Evolutionary conservation across 2,329 filamentous ascomycete genomes (phyloP).

Genomic region (Claviceps pazoutovae): DNA sequence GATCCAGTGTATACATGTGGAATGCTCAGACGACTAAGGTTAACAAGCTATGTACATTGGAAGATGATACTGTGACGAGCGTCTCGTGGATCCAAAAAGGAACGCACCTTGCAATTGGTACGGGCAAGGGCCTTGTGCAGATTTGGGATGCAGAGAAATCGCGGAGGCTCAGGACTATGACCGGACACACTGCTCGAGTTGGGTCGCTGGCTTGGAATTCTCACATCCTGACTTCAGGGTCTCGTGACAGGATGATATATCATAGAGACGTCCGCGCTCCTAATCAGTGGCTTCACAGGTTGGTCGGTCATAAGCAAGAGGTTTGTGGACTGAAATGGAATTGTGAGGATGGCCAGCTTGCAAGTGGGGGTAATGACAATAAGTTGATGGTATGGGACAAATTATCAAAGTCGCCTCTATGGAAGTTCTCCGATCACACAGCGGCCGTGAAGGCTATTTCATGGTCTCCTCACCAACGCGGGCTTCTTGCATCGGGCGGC

Average conservation of each 20-base stretch:
- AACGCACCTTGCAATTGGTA: slow-evolving; percentile 90
- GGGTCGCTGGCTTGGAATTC: slow-evolving; percentile 96
- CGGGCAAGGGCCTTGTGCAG: slow-evolving; percentile 84
- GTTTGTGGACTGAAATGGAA: slow-evolving; percentile 97
- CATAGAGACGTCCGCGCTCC: slow-evolving; percentile 90
- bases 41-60: slow-evolving; percentile 82
- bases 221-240: slow-evolving; percentile 91
- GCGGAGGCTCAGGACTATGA: slow-evolving; percentile 85
- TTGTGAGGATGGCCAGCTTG: slow-evolving; percentile 84
- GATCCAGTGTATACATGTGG: slow-evolving; percentile 96
- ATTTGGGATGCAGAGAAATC: slow-evolving; percentile 93
- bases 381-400: slow-evolving; percentile 99
- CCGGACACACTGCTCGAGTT: slow-evolving; percentile 83
- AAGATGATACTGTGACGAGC: slow-evolving; percentile 88
- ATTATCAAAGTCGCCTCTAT: slow-evolving; percentile 77
- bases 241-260: slow-evolving; percentile 82
- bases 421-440: slow-evolving; percentile 88
- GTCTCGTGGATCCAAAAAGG: slow-evolving; percentile 98
- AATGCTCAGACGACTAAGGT: slow-evolving; percentile 84
- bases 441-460: slow-evolving; percentile 95
- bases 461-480: slow-evolving; percentile 93
- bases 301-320: slow-evolving; percentile 94
- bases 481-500: slow-evolving; percentile 86
- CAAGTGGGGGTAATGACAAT: slow-evolving; percentile 95
- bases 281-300: slow-evolving; percentile 74